phyloP scores from a whole-genome alignment of 139 green algal species.

The Tetraselmis chui region DNA sequence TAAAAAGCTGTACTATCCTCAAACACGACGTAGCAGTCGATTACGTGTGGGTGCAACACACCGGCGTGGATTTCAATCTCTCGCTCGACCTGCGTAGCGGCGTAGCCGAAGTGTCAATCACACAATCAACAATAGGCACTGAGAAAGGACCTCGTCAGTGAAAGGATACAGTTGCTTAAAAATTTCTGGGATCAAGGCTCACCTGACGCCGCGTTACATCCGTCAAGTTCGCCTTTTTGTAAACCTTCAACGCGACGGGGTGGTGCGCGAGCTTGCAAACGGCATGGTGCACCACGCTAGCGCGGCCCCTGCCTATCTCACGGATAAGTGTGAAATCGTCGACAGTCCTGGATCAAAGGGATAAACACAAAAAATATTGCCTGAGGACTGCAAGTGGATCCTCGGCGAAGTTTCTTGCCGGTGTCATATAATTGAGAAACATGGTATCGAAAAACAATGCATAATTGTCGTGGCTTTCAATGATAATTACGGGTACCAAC shows the following conservation, averaged over 20 bases:
- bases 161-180: no score
- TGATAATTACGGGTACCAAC: no score
- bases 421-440: no score
- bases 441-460: no score
- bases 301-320: not conserved
- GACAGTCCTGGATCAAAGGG: not conserved
- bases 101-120: no score
- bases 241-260: not conserved
- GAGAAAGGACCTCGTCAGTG: no score
- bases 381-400: no score
- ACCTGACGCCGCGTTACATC: not conserved
- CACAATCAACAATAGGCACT: no score
- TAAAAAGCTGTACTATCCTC: not conserved
- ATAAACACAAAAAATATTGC: no score
- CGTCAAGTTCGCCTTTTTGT: not conserved
- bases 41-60: not conserved
- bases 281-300: not conserved
- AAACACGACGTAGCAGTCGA: not conserved
- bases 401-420: no score
- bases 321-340: not conserved
- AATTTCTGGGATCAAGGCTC: no score
- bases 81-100: not conserved
- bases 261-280: not conserved
- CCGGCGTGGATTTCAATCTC: not conserved
- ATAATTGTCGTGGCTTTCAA: no score